Conservation (phyloP, 148 eudicot species). For the Arbutus unedo region DNA sequence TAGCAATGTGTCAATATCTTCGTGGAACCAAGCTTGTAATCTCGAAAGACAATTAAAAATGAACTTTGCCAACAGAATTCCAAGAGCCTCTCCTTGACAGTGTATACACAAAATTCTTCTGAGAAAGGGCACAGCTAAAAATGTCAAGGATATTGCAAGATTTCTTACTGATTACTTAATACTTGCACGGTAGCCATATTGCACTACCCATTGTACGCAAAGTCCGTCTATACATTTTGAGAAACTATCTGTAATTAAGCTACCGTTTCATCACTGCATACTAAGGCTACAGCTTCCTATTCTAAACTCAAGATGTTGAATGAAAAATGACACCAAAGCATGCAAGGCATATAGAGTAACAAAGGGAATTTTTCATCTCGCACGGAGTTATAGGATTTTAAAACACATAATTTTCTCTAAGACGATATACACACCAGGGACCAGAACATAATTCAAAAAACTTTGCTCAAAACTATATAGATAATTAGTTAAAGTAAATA, state of each 20-base stretch:
- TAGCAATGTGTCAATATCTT: slow-evolving; percentile 1
- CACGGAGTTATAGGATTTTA: background rate
- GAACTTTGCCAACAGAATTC: background rate
- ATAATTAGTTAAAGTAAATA: background rate
- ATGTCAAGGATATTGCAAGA: slow-evolving; percentile 3
- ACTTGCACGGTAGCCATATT: background rate
- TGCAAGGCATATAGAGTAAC: background rate
- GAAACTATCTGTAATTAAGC: background rate
- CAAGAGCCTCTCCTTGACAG: background rate
- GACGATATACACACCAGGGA: background rate
- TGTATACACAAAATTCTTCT: background rate
- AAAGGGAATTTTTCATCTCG: background rate
- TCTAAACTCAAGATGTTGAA: background rate
- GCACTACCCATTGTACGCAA: background rate
- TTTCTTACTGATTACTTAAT: background rate
- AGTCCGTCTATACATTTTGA: background rate
- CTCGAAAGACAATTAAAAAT: background rate
- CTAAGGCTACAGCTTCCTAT: background rate
- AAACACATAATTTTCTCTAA: background rate
- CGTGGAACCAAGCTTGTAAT: background rate
- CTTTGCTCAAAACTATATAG: background rate
- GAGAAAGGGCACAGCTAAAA: background rate
- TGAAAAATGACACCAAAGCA: background rate
- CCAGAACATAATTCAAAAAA: background rate
- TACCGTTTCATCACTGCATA: slow-evolving; percentile 1